A percentile compares a stretch with the other conserved stretches of the same genome.
Evolutionary conservation across 2,329 filamentous ascomycete genomes (phyloP).

Genomic region (Trichoderma hamatum): DNA sequence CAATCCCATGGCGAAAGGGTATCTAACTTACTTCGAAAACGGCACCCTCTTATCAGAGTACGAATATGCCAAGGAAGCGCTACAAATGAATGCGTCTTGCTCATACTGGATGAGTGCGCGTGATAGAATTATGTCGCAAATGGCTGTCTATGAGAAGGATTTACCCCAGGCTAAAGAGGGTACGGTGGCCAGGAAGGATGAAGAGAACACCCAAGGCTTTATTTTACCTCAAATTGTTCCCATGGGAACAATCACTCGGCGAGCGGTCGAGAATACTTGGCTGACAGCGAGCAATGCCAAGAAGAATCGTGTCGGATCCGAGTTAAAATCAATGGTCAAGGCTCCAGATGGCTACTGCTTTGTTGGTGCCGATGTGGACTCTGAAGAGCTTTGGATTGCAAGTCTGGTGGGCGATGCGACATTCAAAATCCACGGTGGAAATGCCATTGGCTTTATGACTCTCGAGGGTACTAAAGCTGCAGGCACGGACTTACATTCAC

Average conservation of each 20-base stretch:
- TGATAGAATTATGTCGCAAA: conserved; percentile 90
- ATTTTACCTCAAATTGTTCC: conserved; percentile 95
- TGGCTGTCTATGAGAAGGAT: conserved; percentile 85
- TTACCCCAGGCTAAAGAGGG: conserved; percentile 31
- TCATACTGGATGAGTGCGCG: conserved; percentile 99
- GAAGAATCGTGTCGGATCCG: conserved; percentile 91
- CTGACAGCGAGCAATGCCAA: conserved; percentile 97
- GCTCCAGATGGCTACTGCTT: conserved; percentile 90
- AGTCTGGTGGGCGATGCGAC: conserved; percentile 92
- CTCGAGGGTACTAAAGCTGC: conserved; percentile 93
- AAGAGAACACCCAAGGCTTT: conserved; percentile 59
- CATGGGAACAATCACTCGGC: conserved; percentile 95
- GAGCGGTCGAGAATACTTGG: conserved; percentile 98
- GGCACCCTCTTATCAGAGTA: conserved; percentile 87
- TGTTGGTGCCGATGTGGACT: conserved; percentile 96
- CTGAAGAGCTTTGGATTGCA: conserved; percentile 97
- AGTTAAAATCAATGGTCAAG: conserved; percentile 94
- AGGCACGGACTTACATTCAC: conserved; percentile 91
- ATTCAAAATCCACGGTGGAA: conserved; percentile 93
- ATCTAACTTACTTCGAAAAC: conserved; percentile 87
- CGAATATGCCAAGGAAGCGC: conserved; percentile 85
- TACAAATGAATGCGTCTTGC: conserved; percentile 98
- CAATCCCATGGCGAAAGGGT: conserved; percentile 89
- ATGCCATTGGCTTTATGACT: conserved; percentile 98
- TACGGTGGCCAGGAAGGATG: conserved; percentile 27